Percentiles rank a stretch among this genome's conserved stretches.
Conservation (phyloP, 140 eudicot species). For the Ambrosia hybrid region DNA sequence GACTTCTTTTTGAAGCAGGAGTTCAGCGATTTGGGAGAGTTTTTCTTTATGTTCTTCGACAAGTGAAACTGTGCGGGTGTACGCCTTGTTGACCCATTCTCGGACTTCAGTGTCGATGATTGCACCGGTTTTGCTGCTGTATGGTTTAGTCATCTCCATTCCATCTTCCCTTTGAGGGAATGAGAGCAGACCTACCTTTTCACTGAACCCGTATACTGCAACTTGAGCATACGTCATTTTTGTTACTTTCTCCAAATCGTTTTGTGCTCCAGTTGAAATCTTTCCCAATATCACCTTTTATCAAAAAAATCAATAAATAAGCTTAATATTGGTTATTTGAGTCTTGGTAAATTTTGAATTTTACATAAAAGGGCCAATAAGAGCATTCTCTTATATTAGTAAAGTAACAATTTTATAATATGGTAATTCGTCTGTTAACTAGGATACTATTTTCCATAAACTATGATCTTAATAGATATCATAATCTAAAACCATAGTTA, state of each 20-base stretch:
- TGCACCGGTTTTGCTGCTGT: slow-evolving; percentile 88
- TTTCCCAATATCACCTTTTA: slow-evolving; percentile 82
- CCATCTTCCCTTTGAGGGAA: slow-evolving; percentile 85
- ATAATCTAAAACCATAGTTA: background rate
- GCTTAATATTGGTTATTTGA: background rate
- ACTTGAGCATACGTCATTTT: slow-evolving; percentile 97
- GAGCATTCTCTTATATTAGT: background rate
- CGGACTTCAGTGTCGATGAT: slow-evolving; percentile 81
- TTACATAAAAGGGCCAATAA: background rate
- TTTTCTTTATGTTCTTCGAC: slow-evolving; percentile 80
- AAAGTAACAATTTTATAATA: background rate
- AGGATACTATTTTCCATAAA: background rate
- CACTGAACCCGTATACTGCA: slow-evolving; percentile 87
- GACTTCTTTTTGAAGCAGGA: slow-evolving; percentile 79
- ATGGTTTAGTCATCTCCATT: slow-evolving; percentile 79
- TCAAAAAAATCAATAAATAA: background rate
- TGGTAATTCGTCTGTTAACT: background rate
- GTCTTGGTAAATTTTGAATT: background rate
- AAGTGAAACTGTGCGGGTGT: slow-evolving; percentile 53
- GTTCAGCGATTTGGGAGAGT: slow-evolving; percentile 73
- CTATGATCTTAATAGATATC: background rate
- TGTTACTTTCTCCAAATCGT: slow-evolving; percentile 90
- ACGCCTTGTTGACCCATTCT: slow-evolving; percentile 87
- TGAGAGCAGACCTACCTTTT: slow-evolving; percentile 88
- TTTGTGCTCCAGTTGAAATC: slow-evolving; percentile 96